Evolutionary conservation across 345 rosid species (phyloP).

Genomic region (Populus nigra): DNA sequence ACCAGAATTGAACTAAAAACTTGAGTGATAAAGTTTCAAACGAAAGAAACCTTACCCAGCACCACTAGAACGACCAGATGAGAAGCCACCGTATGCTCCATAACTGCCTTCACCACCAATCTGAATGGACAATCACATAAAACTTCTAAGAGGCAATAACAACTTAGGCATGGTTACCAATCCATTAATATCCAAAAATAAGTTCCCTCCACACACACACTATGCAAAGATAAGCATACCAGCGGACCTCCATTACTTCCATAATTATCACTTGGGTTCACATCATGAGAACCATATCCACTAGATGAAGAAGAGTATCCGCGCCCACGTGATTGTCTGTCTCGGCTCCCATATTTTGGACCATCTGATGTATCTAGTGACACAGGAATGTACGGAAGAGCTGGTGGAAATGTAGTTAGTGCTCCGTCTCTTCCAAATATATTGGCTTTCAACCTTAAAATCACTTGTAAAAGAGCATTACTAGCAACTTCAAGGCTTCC

Average conservation of each 20-base stretch:
- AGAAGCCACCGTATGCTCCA: slow-evolving; percentile 35
- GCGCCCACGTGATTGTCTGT: slow-evolving; percentile 25
- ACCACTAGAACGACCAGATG: slow-evolving; percentile 35
- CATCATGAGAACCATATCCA: slow-evolving; percentile 25
- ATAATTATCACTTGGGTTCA: slow-evolving; percentile 14
- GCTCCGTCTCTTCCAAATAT: slow-evolving; percentile 39
- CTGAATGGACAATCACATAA: slow-evolving; percentile 10
- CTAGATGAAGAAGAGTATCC: slow-evolving; percentile 24
- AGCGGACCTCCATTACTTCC: slow-evolving; percentile 21
- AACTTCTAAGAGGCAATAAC: neutral
- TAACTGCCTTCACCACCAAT: slow-evolving; percentile 35
- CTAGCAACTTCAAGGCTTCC: slow-evolving; percentile 35
- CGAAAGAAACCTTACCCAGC: slow-evolving; percentile 30
- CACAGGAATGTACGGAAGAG: slow-evolving; percentile 28
- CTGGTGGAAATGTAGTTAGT: slow-evolving; percentile 19
- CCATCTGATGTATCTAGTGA: slow-evolving; percentile 24
- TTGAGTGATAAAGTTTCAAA: neutral
- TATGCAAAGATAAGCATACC: slow-evolving; percentile 16
- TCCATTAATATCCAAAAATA: neutral
- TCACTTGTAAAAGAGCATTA: slow-evolving; percentile 32
- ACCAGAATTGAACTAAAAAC: neutral
- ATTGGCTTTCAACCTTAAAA: slow-evolving; percentile 36
- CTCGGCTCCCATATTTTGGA: slow-evolving; percentile 24
- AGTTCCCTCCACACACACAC: neutral
- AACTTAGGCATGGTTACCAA: neutral